Evolutionary conservation across 176 grass and related monocot genomes (phyloP), one percentile per base, ranked within the genome.

Genomic region (Areca catechu): DNA sequence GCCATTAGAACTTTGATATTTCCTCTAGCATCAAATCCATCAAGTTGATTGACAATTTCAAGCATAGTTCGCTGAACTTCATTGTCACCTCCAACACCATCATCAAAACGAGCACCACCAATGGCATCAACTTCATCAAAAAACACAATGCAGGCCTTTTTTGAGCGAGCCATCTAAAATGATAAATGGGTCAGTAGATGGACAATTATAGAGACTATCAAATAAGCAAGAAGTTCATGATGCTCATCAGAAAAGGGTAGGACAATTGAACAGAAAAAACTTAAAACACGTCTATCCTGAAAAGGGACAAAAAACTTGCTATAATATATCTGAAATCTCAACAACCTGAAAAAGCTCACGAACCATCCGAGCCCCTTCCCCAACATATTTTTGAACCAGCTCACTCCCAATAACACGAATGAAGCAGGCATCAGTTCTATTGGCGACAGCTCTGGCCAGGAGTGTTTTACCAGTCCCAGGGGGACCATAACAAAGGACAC

Each of bases 1-100:
- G 91, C 91, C 91, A 95, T 95, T 52, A 95, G 86, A 83, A 95
- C 91, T 60, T 95, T 95, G 60, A 95, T 95, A 28, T 95, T 95
- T 48, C 91, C 91, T 67, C 91, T 76, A 25, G 91, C 83, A 73
- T 96, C 91, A 79, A 96, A 96, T 20, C 91, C 86, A 58, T 96
- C 91, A 61, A 96, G 86, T 25, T 96, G 91, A 58, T 96, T 96
- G 7, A 96, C 91, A 22, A 96, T 96, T 83, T 96, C 91, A 48
- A 96, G 78, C 91, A 96, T 96, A 9, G 83, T 96, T 22, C 91
- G n/a, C n/a, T n/a, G n/a, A n/a, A n/a, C 91, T 60, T 90, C 86
- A 16, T 90, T 96, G 58, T 96, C 91, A 0, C 91, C 86, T 49
- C 91, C 91, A 73, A 83, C 86, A 3, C 91, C 86, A 71, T 90